A percentile compares a stretch with the other conserved stretches of the same genome.
phyloP scores from a whole-genome alignment of 805 yeast species.

The Jamesozyma rosinii region DNA sequence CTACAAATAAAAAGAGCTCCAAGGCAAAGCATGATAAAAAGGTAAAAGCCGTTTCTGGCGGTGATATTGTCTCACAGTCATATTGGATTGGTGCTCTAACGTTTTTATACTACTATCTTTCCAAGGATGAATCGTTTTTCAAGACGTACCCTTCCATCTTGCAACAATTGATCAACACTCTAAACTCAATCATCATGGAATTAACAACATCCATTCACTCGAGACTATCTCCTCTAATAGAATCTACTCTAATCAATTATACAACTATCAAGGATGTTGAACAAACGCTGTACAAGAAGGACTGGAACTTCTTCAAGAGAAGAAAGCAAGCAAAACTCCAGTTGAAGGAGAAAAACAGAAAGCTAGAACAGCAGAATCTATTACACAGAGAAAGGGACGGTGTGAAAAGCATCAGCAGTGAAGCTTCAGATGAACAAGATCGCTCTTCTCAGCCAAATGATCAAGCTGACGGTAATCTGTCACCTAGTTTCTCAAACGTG shows the following conservation, averaged over 20 bases:
- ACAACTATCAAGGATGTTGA: constrained; percentile 77
- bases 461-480: background rate
- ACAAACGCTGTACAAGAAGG: constrained; percentile 65
- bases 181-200: constrained; percentile 57
- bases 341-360: constrained; percentile 8
- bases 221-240: constrained; percentile 47
- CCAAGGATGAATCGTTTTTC: constrained; percentile 55
- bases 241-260: constrained; percentile 62
- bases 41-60: constrained; percentile 18
- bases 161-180: constrained; percentile 47
- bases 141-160: constrained; percentile 45
- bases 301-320: constrained; percentile 50
- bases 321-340: constrained; percentile 25
- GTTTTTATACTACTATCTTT: constrained; percentile 66
- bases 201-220: constrained; percentile 57
- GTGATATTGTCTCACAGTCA: constrained; percentile 62
- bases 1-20: background rate
- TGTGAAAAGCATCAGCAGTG: background rate
- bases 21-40: constrained; percentile 1
- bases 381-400: background rate
- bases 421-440: background rate
- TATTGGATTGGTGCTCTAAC: constrained; percentile 84
- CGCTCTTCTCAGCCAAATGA: background rate
- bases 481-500: background rate
- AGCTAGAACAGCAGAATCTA: constrained; percentile 7